Conservation (phyloP, 352 stramenopile species). For the Plasmopara muralis region DNA sequence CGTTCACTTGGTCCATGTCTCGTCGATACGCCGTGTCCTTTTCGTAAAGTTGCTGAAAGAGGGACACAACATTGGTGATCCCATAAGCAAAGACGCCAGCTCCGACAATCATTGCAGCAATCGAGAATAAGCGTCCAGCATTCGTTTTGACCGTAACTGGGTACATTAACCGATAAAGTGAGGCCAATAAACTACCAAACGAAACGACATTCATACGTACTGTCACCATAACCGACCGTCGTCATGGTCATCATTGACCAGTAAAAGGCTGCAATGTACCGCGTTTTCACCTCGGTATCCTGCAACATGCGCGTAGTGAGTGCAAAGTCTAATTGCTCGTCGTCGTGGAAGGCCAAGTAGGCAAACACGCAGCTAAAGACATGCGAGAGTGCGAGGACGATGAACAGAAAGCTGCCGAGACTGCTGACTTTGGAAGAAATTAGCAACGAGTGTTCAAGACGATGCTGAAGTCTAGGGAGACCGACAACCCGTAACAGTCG, state of each 20-base stretch:
- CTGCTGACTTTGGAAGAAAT: constrained; percentile 76
- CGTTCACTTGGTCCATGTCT: constrained; percentile 75
- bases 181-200: neutral
- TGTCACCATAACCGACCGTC: constrained; percentile 70
- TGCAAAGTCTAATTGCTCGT: constrained; percentile 39
- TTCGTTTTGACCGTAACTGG: constrained; percentile 69
- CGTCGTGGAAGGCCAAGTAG: constrained; percentile 56
- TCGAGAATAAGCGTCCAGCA: constrained; percentile 54
- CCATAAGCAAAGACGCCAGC: constrained; percentile 80
- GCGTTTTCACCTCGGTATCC: constrained; percentile 43
- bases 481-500: constrained; percentile 47
- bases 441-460: constrained; percentile 65
- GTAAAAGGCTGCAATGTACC: constrained; percentile 79
- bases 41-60: constrained; percentile 73
- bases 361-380: constrained; percentile 77
- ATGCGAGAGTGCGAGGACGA: constrained; percentile 69
- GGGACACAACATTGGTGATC: constrained; percentile 75
- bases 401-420: constrained; percentile 65
- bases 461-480: constrained; percentile 46
- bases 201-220: constrained; percentile 24
- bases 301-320: constrained; percentile 38
- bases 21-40: constrained; percentile 55
- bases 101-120: constrained; percentile 66
- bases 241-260: constrained; percentile 86
- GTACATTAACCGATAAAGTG: neutral